A percentile compares a stretch with the other conserved stretches of the same genome.
Evolutionary conservation across 2,329 filamentous ascomycete genomes (phyloP).

Genomic region (Colletotrichum gigasporum): DNA sequence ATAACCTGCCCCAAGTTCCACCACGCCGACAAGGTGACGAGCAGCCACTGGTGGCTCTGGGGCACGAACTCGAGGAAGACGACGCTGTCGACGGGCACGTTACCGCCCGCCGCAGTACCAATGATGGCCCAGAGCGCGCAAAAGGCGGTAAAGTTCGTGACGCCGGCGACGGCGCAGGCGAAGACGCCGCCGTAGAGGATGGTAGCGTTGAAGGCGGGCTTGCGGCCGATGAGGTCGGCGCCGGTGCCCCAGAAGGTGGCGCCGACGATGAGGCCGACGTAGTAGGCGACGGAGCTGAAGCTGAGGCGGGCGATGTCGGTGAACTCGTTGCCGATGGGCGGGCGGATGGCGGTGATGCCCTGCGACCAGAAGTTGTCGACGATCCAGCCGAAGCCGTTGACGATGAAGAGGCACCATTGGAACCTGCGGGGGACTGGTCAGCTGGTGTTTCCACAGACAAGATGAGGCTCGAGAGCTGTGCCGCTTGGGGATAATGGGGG

Average conservation of each 20-base stretch:
- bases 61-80: slow-evolving; percentile 63
- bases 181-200: slow-evolving; percentile 60
- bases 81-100: slow-evolving; percentile 60
- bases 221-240: slow-evolving; percentile 51
- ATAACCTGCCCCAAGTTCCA: slow-evolving; percentile 63
- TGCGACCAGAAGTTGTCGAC: slow-evolving; percentile 53
- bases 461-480: no score
- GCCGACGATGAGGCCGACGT: slow-evolving; percentile 54
- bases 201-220: slow-evolving; percentile 55
- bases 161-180: slow-evolving; percentile 65
- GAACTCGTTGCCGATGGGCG: slow-evolving; percentile 46
- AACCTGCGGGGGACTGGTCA: slow-evolving; percentile 38
- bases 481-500: no score
- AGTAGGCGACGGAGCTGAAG: slow-evolving; percentile 48
- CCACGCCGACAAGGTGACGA: slow-evolving; percentile 56
- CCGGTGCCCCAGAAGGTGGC: slow-evolving; percentile 56
- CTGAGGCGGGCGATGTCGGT: slow-evolving; percentile 40
- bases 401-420: slow-evolving; percentile 54
- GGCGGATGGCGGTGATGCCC: slow-evolving; percentile 45
- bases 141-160: slow-evolving; percentile 66
- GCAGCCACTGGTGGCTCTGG: slow-evolving; percentile 55
- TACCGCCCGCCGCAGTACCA: slow-evolving; percentile 55
- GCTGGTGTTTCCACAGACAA: no score
- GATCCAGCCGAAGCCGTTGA: slow-evolving; percentile 58
- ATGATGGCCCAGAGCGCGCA: slow-evolving; percentile 63